phyloP scores from a whole-genome alignment of 768 basidiomycete genomes.

The Brasilioporus rufonigricans region DNA sequence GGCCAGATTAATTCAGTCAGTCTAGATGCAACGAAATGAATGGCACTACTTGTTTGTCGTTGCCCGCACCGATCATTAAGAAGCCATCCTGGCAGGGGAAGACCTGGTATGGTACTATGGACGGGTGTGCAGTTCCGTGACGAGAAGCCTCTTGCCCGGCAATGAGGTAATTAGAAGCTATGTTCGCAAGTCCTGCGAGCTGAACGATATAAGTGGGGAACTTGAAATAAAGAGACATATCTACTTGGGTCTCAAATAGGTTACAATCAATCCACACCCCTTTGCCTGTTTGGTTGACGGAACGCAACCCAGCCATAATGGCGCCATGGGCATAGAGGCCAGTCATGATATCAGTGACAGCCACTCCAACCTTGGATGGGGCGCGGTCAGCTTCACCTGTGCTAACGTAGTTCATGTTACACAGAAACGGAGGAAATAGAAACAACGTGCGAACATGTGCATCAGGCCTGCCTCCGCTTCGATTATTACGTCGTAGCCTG shows the following conservation, averaged over 20 bases:
- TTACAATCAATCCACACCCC: constrained; percentile 93
- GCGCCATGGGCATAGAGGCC: constrained; percentile 91
- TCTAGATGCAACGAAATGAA: background rate
- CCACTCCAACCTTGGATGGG: constrained; percentile 94
- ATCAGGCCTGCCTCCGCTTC: constrained; percentile 92
- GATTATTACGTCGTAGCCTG: constrained; percentile 87
- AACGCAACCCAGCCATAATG: constrained; percentile 86
- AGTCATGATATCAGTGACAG: constrained; percentile 86
- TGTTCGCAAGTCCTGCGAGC: constrained; percentile 90
- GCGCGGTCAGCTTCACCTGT: constrained; percentile 86
- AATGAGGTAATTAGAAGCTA: constrained; percentile 91
- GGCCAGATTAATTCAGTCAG: constrained; percentile 10
- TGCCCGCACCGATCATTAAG: constrained; percentile 92
- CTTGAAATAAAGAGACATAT: constrained; percentile 8
- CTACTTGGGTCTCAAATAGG: constrained; percentile 86
- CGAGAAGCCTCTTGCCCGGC: constrained; percentile 78
- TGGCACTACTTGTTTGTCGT: constrained; percentile 69
- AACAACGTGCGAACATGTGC: constrained; percentile 68
- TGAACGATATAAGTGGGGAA: constrained; percentile 29
- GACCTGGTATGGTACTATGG: constrained; percentile 90
- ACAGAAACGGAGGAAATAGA: constrained; percentile 10
- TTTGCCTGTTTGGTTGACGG: constrained; percentile 77
- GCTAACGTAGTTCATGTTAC: constrained; percentile 36
- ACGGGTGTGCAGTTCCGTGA: constrained; percentile 92
- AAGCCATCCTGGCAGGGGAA: constrained; percentile 86